Evolutionary conservation across 1,284 basidiomycete species (phyloP).

Genomic region (Athelia sp.): DNA sequence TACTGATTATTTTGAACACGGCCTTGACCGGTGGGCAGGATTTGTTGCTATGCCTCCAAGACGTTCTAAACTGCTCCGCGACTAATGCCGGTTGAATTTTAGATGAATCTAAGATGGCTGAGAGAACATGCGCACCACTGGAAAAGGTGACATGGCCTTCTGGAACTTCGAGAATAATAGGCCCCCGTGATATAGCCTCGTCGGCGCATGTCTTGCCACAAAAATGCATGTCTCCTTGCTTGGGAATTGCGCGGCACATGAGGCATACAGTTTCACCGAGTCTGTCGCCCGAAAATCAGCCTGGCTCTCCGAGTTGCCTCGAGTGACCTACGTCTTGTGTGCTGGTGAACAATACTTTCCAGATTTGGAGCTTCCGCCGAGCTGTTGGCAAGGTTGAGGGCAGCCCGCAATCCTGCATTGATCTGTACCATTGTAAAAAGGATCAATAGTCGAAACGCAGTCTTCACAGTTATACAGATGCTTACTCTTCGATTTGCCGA

Average conservation of each 20-base stretch:
- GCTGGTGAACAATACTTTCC: slow-evolving; percentile 43
- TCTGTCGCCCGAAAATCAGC: slow-evolving; percentile 16
- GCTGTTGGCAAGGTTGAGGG: slow-evolving; percentile 33
- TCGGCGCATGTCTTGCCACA: slow-evolving; percentile 49
- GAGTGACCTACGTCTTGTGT: slow-evolving; percentile 38
- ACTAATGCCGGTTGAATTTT: too few species aligned
- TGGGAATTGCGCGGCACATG: slow-evolving; percentile 49
- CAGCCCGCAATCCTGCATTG: background rate
- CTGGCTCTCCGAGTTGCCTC: background rate
- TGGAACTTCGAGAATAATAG: slow-evolving; percentile 55
- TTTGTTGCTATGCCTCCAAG: slow-evolving; percentile 56
- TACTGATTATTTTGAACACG: slow-evolving; percentile 55
- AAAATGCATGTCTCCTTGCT: slow-evolving; percentile 50
- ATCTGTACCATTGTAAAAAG: background rate
- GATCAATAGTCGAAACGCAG: slow-evolving; percentile 35
- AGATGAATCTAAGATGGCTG: too few species aligned
- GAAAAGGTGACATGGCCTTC: slow-evolving; percentile 53
- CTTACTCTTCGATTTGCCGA: background rate
- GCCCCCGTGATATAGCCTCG: slow-evolving; percentile 45
- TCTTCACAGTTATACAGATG: slow-evolving; percentile 38
- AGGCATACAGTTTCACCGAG: slow-evolving; percentile 48
- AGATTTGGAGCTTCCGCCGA: slow-evolving; percentile 23
- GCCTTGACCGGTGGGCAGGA: slow-evolving; percentile 47
- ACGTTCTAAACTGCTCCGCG: slow-evolving; percentile 56
- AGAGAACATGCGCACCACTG: slow-evolving; percentile 39